phyloP scores from a whole-genome alignment of 805 yeast species.

The Zygosaccharomyces bisporus region DNA sequence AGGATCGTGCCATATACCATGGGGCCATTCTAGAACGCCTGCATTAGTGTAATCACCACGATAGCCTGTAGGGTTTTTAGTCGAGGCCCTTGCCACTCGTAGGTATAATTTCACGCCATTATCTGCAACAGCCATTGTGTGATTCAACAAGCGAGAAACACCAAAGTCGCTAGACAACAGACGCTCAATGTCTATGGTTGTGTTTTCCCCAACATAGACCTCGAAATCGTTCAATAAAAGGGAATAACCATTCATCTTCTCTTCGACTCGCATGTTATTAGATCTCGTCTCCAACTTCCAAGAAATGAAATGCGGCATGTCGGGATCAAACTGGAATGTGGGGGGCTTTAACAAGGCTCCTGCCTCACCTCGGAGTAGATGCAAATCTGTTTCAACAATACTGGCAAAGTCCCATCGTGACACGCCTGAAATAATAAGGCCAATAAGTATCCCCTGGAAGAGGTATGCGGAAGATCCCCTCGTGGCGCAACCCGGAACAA shows the following conservation, averaged over 20 bases:
- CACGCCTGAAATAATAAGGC: slow-evolving; percentile 77
- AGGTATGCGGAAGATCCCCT: slow-evolving; percentile 64
- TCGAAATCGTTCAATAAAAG: slow-evolving; percentile 77
- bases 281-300: slow-evolving; percentile 25
- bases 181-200: slow-evolving; percentile 42
- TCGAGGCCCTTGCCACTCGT: slow-evolving; percentile 52
- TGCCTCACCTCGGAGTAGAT: slow-evolving; percentile 72
- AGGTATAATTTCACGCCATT: slow-evolving; percentile 43
- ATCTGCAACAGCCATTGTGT: slow-evolving; percentile 28
- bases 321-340: slow-evolving; percentile 28
- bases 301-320: slow-evolving; percentile 23
- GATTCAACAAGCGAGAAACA: slow-evolving; percentile 32
- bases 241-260: slow-evolving; percentile 49
- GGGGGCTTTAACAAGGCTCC: slow-evolving; percentile 52
- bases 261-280: slow-evolving; percentile 29
- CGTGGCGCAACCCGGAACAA: slow-evolving; percentile 82
- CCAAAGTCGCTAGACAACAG: slow-evolving; percentile 34
- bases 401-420: slow-evolving; percentile 94
- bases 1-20: slow-evolving; percentile 51
- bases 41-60: slow-evolving; percentile 67
- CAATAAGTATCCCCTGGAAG: slow-evolving; percentile 82
- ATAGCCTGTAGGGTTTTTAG: slow-evolving; percentile 36
- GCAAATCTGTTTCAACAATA: slow-evolving; percentile 68
- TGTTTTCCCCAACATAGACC: slow-evolving; percentile 54
- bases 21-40: slow-evolving; percentile 56